Base-by-base conservation (phyloP, 2,329 filamentous ascomycete genomes). In the Elsinoe fawcettii region DNA sequence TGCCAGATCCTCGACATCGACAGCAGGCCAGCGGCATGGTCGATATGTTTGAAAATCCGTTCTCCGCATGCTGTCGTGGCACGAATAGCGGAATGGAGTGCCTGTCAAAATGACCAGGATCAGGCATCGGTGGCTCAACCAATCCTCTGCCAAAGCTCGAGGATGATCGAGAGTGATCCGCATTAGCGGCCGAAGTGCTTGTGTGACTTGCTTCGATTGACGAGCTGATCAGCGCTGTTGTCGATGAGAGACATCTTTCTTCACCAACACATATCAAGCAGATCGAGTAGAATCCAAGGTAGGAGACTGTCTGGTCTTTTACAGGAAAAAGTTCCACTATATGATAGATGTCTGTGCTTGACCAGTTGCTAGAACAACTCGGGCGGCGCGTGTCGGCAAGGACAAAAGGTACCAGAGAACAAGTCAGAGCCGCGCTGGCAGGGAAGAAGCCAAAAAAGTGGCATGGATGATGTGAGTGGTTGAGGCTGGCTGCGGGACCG, bases 111-210 rank as follows among this genome's bases (percentile, higher is more conserved):
- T 12, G 30, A 36, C 49, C 32, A 22, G 49, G 49, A 39, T 53
- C 49, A 53, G 30, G 49, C 49, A 53, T 53, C 49, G 49, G 22
- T 14, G 9, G 9, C 49, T 53, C 49, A 36, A 22, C 49, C 49
- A 53, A 53, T 53, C 32, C 11, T 9, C 34, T 53, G 32, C 32
- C 30, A 25, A 37, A 39, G 8, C 9, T n/a, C 9, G 11, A 20
- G n/a, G 20, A 39, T 34, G 16, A 23, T 25, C 8, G 20, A n/a
- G n/a, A 4, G 34, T 37, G 32, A 39, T 53, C 12, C 32, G 30
- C 49, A 53, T 53, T 53, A 53, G 49, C 49, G 49, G 49, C 49
- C 20, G 49, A 53, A 16, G 49, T 23, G 49, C 49, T 39, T 53
- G 49, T 39, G 49, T 37, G 49, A 53, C 49, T 53, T 53, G 49